A percentile compares a stretch with the other conserved stretches of the same genome.
These are phyloP conservation scores for Trypanosomatidae sp. DNA, from an alignment of 208 protist species.

Conservation along the genomic window DNA sequence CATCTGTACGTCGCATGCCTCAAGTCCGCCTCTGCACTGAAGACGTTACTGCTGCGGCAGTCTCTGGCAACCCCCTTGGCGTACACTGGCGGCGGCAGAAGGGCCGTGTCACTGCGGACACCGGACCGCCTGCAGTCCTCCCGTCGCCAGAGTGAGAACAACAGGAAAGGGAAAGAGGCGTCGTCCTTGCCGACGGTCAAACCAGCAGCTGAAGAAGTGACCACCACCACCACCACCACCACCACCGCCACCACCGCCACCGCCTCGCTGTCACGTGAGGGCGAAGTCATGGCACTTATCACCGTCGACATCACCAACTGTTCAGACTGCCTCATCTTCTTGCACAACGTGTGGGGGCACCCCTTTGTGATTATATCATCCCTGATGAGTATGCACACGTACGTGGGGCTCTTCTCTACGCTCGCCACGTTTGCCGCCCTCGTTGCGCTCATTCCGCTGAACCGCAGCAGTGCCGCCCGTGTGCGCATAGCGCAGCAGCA, in stretches of 20 bases:
- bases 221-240: background rate
- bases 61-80: slow-evolving; percentile 46
- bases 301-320: slow-evolving; percentile 68
- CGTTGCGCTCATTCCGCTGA: slow-evolving; percentile 55
- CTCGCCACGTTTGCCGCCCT: slow-evolving; percentile 49
- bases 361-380: slow-evolving; percentile 60
- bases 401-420: slow-evolving; percentile 65
- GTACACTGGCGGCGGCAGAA: slow-evolving; percentile 15
- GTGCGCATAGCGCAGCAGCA: slow-evolving; percentile 60
- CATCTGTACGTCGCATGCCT: slow-evolving; percentile 57
- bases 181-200: slow-evolving; percentile 6
- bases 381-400: slow-evolving; percentile 64
- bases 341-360: slow-evolving; percentile 79
- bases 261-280: slow-evolving; percentile 35
- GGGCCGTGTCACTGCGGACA: background rate
- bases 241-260: background rate
- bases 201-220: slow-evolving; percentile 7
- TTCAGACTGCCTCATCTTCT: slow-evolving; percentile 59
- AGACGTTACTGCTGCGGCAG: slow-evolving; percentile 59
- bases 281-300: slow-evolving; percentile 57
- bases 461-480: slow-evolving; percentile 38
- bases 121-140: slow-evolving; percentile 9
- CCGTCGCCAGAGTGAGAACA: slow-evolving; percentile 4
- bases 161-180: slow-evolving; percentile 11
- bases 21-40: slow-evolving; percentile 58